Conservation (phyloP, 2,329 filamentous ascomycete genomes). For the Lasiodiplodia citricola region DNA sequence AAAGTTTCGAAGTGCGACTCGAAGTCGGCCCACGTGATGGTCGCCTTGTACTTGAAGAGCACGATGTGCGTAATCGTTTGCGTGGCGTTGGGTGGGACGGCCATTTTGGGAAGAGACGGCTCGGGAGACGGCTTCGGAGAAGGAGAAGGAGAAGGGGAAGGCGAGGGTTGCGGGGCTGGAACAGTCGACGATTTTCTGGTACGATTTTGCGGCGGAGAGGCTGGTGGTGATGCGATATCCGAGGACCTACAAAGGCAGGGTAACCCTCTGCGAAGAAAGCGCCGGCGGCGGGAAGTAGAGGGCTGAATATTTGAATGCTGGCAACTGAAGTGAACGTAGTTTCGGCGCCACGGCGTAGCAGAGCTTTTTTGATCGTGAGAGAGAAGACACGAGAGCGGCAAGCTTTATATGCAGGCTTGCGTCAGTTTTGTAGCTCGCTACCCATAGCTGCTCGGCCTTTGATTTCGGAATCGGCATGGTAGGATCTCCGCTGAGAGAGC, state of each 20-base stretch:
- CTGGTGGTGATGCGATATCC: neutral
- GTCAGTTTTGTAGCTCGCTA: conserved; percentile 9
- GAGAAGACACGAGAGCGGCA: neutral
- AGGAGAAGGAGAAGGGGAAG: neutral
- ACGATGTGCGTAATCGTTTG: conserved; percentile 66
- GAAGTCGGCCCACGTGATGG: conserved; percentile 55
- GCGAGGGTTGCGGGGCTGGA: neutral
- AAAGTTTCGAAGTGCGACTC: conserved; percentile 50
- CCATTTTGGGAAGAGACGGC: conserved; percentile 52
- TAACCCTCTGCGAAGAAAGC: neutral
- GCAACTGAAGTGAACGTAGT: neutral
- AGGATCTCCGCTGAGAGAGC: conserved; percentile 1
- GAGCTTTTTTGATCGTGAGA: neutral
- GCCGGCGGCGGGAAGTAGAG: conserved; percentile 5
- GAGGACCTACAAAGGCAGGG: conserved; percentile 1
- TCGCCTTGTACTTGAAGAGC: conserved; percentile 68
- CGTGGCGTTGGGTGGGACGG: conserved; percentile 33
- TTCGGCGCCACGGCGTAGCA: neutral
- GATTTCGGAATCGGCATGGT: neutral
- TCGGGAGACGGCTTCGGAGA: neutral
- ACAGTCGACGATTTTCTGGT: neutral
- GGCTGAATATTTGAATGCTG: neutral
- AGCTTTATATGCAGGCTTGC: conserved; percentile 4
- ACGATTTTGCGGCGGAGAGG: neutral
- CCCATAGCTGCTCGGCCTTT: neutral